Base-by-base conservation (phyloP, 768 basidiomycete genomes). In the Lepiota venenata region DNA sequence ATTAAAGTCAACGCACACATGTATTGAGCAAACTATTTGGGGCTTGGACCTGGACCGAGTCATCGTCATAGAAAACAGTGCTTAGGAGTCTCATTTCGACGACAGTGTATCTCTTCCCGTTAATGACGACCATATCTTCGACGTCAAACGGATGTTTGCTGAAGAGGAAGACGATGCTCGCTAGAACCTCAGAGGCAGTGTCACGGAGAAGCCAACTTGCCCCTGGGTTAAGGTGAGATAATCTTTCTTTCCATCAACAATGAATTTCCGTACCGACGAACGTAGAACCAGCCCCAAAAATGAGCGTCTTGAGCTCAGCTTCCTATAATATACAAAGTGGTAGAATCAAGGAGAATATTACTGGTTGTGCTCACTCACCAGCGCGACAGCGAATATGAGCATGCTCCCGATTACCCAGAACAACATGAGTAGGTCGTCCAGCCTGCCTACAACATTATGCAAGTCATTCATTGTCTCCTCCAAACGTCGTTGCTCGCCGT, bases 121-220 rank as follows among this genome's bases (percentile, higher is more conserved):
- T 39, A 40, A 50, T 50, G 39, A 50, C 41, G 22, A 50, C 49
- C 15, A 15, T 41, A 18, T 50, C 49, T 22, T 50, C 49, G 9
- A 50, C 49, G n/a, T 50, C 49, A 16, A 50, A 50, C 8, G 49
- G 49, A 18, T 50, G 49, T 50, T 50, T 50, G 40, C 49, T 50
- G 14, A 50, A 50, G 9, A 42, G 49, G 40, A 50, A 42, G 22
- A 50, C n/a, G 12, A 50, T 18, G 29, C 49, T 50, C 38, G 39
- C 22, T 6, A 50, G 49, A 27, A 50, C 38, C 16, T 50, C 49
- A 7, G 38, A 3, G 2, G 49, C 49, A 5, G 39, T 50, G 18
- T 50, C 49, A 2, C 38, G 39, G 25, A 50, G 49, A 27, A 50
- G 49, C 49, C 49, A 50, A 18, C 49, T 50, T 41, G 49, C 15